A percentile compares a stretch with the other conserved stretches of the same genome.
phyloP scores from a whole-genome alignment of 1,139 yeast species.

The Geotrichum australiense region DNA sequence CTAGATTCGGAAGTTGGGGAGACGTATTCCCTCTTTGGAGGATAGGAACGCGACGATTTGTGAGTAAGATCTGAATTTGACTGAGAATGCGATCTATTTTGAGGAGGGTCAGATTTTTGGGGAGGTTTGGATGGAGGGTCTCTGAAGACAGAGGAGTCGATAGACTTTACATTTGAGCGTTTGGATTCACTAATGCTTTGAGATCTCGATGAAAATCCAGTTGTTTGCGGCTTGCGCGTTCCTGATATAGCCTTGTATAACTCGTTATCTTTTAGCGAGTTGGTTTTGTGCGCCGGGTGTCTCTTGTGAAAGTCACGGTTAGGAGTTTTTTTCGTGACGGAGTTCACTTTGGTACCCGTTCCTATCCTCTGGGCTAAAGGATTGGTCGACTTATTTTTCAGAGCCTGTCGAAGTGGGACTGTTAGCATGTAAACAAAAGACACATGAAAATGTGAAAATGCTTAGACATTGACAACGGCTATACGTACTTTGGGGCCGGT shows the following conservation, averaged over 20 bases:
- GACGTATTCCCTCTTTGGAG: slow-evolving; percentile 1
- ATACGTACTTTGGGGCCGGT: slow-evolving; percentile 2
- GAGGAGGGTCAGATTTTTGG: neutral
- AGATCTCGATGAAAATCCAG: neutral
- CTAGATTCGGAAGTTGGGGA: too few relatives aligned
- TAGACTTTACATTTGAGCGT: slow-evolving; percentile 1
- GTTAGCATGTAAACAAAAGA: neutral
- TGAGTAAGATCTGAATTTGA: neutral
- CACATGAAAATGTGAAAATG: neutral
- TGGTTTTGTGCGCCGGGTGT: neutral
- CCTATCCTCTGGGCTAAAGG: neutral
- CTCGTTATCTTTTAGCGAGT: slow-evolving; percentile 8
- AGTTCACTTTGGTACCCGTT: neutral
- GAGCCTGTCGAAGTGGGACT: neutral
- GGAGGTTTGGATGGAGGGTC: slow-evolving; percentile 2
- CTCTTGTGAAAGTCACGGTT: neutral
- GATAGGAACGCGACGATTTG: neutral
- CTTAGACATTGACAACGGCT: too few relatives aligned
- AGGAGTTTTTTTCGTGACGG: neutral
- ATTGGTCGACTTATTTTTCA: neutral
- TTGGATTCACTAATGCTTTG: neutral
- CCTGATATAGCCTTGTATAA: slow-evolving; percentile 13
- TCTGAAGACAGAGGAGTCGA: slow-evolving; percentile 8
- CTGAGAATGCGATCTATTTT: neutral
- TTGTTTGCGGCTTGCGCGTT: slow-evolving; percentile 3